Percentiles rank a stretch among this genome's conserved stretches.
Evolutionary conservation across 2,329 filamentous ascomycete species (phyloP).

Genomic region (Trichoderma arundinaceum): DNA sequence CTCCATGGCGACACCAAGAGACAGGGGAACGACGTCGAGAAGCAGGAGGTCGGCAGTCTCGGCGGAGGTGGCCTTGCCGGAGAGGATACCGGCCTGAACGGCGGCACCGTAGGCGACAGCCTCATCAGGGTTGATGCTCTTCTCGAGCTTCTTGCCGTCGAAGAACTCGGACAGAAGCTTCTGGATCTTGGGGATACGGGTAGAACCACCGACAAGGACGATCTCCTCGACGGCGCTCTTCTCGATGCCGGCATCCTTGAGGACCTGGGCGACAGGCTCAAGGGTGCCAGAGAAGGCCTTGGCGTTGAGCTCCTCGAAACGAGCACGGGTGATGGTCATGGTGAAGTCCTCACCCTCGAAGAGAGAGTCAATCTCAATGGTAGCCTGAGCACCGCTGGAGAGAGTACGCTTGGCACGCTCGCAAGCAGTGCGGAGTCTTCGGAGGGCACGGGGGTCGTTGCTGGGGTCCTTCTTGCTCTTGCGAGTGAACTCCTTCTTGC

Average conservation of each 20-base stretch:
- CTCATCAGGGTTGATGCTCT: constrained; percentile 99
- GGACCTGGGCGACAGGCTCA: constrained; percentile 93
- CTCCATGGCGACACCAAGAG: constrained; percentile 99
- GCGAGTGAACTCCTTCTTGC: constrained; percentile 90
- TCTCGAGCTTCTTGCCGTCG: constrained; percentile 99
- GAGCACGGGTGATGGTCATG: constrained; percentile 94
- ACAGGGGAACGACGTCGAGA: constrained; percentile 94
- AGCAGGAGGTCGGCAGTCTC: constrained; percentile 95
- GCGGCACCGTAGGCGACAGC: constrained; percentile 98
- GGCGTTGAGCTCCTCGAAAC: constrained; percentile 98
- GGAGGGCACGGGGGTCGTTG: constrained; percentile 87
- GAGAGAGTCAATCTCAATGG: constrained; percentile 97
- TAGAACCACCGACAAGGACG: constrained; percentile 97
- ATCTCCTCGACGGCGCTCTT: constrained; percentile 97
- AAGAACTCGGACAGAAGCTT: constrained; percentile 99
- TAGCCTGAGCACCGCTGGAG: constrained; percentile 95
- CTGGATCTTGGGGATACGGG: constrained; percentile 98
- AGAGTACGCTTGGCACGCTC: constrained; percentile 99
- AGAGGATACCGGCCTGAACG: constrained; percentile 98
- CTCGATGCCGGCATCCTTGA: constrained; percentile 87
- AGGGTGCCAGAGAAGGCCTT: constrained; percentile 94
- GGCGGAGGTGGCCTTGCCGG: constrained; percentile 94
- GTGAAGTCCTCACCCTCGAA: constrained; percentile 99
- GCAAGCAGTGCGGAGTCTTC: constrained; percentile 95
- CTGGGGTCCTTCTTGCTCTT: constrained; percentile 78